Base-by-base conservation (phyloP, 129 eudicot genomes). In the Lactuca saligna region DNA sequence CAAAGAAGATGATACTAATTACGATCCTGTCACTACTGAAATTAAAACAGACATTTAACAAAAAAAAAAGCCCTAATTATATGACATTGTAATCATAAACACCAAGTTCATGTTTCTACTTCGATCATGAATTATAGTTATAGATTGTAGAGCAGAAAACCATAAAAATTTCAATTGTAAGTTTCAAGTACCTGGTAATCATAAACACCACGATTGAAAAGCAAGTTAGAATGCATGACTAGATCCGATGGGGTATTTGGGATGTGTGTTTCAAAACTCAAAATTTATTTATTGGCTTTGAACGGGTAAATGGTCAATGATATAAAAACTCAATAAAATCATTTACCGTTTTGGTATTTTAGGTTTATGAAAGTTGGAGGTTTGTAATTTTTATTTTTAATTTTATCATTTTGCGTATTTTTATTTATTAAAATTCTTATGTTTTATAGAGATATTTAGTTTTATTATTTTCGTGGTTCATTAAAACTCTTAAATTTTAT, bases 1-100 rank as follows among this genome's bases (percentile, higher is more conserved):
- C 3, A 58, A 41, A 72, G 77, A 77, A 38, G 69, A 72, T 51
- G 77, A 75, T 66, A 15, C 14, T 13, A 3, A 2, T 32, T 59
- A 2, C 4, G 55, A 56, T 53, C 60, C 0, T 8, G 54, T 6
- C 17, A 17, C 53, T 39, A 4, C 50, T 8, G 54, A 54, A 12
- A 9, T 34, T 50, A 13, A 51, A 7, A 34, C 41, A 48, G 50
- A 50, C 8, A 35, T 59, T 8, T 29, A 59, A 70, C 60, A 59
- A 3, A 17, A 20, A 37, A 37, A 31, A 46, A 12, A 46, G 3
- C 51, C 16, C 31, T 60, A 60, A 17, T n/a, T n/a, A n/a, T n/a
- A n/a, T 54, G 4, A 35, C 46, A 17, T 38, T 69, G 44, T 29
- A 6, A 6, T 17, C 31, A 65, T 20, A 25, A 20, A 11, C 57